phyloP scores from a whole-genome alignment of 2,329 filamentous ascomycete genomes.

The Orbilia brochopaga region DNA sequence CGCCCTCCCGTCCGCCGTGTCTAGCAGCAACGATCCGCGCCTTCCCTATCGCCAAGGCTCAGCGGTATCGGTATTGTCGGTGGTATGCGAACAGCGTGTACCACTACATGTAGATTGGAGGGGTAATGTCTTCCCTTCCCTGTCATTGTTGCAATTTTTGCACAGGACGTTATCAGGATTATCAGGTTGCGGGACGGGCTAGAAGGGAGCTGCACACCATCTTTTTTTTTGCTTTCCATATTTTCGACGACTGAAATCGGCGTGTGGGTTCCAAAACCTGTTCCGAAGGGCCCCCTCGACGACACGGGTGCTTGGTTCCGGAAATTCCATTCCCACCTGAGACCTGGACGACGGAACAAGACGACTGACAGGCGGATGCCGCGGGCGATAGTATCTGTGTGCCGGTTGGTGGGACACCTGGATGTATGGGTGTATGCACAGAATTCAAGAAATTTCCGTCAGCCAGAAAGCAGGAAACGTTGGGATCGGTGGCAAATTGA shows the following conservation, averaged over 20 bases:
- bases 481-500: slow-evolving; percentile 2
- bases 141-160: neutral
- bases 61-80: slow-evolving; percentile 7
- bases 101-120: slow-evolving; percentile 12
- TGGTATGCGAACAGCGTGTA: slow-evolving; percentile 15
- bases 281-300: slow-evolving; percentile 23
- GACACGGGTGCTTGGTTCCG: slow-evolving; percentile 16
- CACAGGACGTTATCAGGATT: slow-evolving; percentile 16
- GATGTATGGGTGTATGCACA: no score
- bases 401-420: no score
- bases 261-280: slow-evolving; percentile 46
- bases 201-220: slow-evolving; percentile 39
- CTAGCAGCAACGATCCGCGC: slow-evolving; percentile 35
- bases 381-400: no score
- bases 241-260: slow-evolving; percentile 15
- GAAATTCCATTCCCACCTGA: slow-evolving; percentile 23
- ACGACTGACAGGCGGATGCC: neutral
- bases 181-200: slow-evolving; percentile 9
- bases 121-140: neutral
- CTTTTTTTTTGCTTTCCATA: slow-evolving; percentile 22
- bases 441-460: neutral
- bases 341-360: neutral
- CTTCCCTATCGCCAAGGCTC: slow-evolving; percentile 30
- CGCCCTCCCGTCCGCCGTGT: slow-evolving; percentile 34
- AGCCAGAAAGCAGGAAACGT: neutral